Base-by-base conservation (phyloP, 1,284 basidiomycete genomes). In the Tilletia indica region DNA sequence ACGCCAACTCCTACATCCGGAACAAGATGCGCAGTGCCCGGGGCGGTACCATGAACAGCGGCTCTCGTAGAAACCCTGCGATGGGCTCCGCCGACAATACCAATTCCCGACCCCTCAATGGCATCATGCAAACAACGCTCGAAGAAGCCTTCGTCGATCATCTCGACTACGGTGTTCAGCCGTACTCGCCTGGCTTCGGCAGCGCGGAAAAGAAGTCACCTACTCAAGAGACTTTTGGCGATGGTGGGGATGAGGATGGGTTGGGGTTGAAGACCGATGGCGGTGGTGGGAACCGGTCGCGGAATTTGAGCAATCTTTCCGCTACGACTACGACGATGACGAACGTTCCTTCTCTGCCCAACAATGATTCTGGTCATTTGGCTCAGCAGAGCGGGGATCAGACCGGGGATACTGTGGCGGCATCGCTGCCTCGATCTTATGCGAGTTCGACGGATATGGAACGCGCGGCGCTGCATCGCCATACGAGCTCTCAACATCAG, bases 81-180 rank as follows among this genome's bases (percentile, higher is more conserved):
- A 14, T 14, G 42, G 42, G 9, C 42, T 45, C 42, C 42, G 42
- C 42, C 14, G 42, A 14, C 42, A 8, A 45, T 14, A 14, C 42
- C 42, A 8, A 54, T 31, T 21, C n/a, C 51, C 8, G 25, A 8
- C 9, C 51, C 8, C 12, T 9, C 19, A 38, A 31, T 9, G 58
- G 58, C 25, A 19, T 63, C 58, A 63, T 63, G 19, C 58, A 63
- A 31, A 63, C 58, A 8, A 63, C 58, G 14, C 21, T 63, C 19
- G 25, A 63, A 19, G 58, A 63, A 31, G 31, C 58, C 58, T 63
- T 63, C 36, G 58, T 63, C 58, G 58, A 63, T 31, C 58, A 63
- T 31, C 25, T 63, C 58, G 25, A 63, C 8, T 63, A 63, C 36
- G 25, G 36, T 31, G 14, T 14, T 9, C 58, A 63, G 58, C n/a